Evolutionary conservation across 306 rosid species (phyloP).

Genomic region (Coriaria nepalensis): DNA sequence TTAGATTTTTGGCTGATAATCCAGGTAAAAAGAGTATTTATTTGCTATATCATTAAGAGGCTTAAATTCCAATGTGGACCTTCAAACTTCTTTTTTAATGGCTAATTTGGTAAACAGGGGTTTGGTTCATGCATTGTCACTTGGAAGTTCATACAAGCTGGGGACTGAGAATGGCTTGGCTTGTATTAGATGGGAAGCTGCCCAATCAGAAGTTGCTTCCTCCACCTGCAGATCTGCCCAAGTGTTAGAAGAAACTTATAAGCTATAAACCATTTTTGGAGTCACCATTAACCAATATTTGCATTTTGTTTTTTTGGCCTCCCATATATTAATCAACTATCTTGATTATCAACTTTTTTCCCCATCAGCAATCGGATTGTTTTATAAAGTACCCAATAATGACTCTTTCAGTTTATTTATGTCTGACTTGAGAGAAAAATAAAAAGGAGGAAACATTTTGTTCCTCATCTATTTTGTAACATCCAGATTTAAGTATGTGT

Average conservation of each 20-base stretch:
- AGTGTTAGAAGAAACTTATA: constrained; percentile 5
- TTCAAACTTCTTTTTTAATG: not conserved
- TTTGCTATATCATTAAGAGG: not conserved
- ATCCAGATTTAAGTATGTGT: too few species aligned
- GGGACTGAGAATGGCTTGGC: constrained; percentile 11
- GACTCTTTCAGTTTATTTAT: too few species aligned
- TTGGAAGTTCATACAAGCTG: constrained; percentile 1
- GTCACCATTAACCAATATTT: not conserved
- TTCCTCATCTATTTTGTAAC: too few species aligned
- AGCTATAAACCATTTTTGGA: not conserved
- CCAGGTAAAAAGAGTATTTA: not conserved
- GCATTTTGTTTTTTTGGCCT: not conserved
- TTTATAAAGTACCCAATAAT: too few species aligned
- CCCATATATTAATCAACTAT: too few species aligned
- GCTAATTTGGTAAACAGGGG: not conserved
- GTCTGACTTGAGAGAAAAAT: too few species aligned
- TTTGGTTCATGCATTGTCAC: not conserved
- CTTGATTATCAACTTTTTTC: too few species aligned
- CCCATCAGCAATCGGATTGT: too few species aligned
- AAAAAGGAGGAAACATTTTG: too few species aligned
- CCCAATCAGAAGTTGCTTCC: constrained; percentile 36
- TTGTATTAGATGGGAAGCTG: constrained; percentile 4
- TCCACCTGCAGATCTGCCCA: constrained; percentile 11
- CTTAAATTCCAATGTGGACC: not conserved
- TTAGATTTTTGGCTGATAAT: not conserved